Evolutionary conservation across 2,329 filamentous ascomycete species (phyloP), one percentile per base, ranked within the genome.

Genomic region (Septoria linicola): DNA sequence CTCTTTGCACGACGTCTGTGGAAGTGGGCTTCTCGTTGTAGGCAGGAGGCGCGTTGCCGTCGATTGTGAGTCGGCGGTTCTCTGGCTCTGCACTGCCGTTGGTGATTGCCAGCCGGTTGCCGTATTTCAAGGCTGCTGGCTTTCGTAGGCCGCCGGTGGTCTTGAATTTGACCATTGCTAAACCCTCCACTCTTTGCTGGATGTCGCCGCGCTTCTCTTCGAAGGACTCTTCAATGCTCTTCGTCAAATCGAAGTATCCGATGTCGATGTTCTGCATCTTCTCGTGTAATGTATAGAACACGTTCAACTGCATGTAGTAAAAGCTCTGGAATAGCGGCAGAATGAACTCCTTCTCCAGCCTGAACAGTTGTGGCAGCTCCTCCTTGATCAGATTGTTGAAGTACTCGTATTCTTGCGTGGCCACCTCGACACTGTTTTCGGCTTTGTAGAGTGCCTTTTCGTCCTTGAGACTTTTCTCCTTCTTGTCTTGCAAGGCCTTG

Each of bases 261-360:
- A 99, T 99, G 66, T 97, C 91, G 70, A 95, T 90, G 60, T 81
- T 84, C 74, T 99, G 93, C 93, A 99, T 99, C 73, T 86, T 89
- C 73, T 97, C 92, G 70, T 99, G 93, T 47, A 99, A 79, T 1
- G 93, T 99, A 73, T 99, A 99, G 72, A 97, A 99, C 59, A 99
- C 89, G 72, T 99, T 99, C 59, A 99, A 82, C 72, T 99, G 93
- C 93, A 99, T 99, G 77, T 97, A 99, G 75, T 99, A 99, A 76
- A 99, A 99, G 8, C 89, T 95, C 70, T 97, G 93, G 79, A 99
- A 99, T 6, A 99, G 82, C 2, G 93, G 93, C 61, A 89, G 85
- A 70, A 99, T 99, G 70, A 99, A 97, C 70, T 97, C 87, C 58
- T 85, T 82, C 71, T 99, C 93, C 14, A 99, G 82, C 6, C 76